Evolutionary conservation across 176 grass and related monocot genomes (phyloP).

Genomic region (Thinopyrum elongatum): DNA sequence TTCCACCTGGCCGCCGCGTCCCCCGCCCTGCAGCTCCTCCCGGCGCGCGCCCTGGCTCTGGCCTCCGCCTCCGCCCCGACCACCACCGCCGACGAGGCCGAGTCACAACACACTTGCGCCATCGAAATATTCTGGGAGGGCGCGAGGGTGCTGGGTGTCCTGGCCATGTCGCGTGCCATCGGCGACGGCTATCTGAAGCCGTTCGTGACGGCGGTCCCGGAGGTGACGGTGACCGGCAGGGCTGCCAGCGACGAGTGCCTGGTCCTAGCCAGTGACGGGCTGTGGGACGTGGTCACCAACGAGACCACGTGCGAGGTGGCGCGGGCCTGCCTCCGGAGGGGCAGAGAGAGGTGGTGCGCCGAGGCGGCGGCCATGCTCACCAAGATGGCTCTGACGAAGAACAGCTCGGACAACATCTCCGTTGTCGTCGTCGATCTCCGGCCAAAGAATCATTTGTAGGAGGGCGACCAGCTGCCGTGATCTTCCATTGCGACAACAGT

Average conservation of each 20-base stretch:
- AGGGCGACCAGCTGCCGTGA: no score
- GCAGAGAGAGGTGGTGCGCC: conserved; percentile 49
- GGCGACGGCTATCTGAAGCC: conserved; percentile 84
- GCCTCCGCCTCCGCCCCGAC: no score
- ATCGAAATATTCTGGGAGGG: conserved; percentile 98
- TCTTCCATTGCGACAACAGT: not conserved
- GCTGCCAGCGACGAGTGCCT: conserved; percentile 69
- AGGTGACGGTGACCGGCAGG: conserved; percentile 69
- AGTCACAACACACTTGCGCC: no score
- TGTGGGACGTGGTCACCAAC: conserved; percentile 92
- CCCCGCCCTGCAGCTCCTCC: no score
- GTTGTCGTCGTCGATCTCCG: conserved; percentile 74
- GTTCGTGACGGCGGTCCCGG: conserved; percentile 57
- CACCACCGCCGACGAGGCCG: no score
- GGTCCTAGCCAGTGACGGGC: conserved; percentile 85
- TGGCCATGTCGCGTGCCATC: conserved; percentile 94
- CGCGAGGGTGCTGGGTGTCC: conserved; percentile 66
- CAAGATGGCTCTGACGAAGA: conserved; percentile 75
- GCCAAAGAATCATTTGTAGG: not conserved
- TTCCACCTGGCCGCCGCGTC: no score
- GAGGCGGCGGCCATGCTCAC: conserved; percentile 83
- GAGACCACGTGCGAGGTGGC: conserved; percentile 71
- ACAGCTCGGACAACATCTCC: conserved; percentile 77
- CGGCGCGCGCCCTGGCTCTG: no score
- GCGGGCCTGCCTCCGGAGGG: conserved; percentile 55